Base-by-base conservation (phyloP, 2,329 filamentous ascomycete species). In the Xenoacremonium recifei region DNA sequence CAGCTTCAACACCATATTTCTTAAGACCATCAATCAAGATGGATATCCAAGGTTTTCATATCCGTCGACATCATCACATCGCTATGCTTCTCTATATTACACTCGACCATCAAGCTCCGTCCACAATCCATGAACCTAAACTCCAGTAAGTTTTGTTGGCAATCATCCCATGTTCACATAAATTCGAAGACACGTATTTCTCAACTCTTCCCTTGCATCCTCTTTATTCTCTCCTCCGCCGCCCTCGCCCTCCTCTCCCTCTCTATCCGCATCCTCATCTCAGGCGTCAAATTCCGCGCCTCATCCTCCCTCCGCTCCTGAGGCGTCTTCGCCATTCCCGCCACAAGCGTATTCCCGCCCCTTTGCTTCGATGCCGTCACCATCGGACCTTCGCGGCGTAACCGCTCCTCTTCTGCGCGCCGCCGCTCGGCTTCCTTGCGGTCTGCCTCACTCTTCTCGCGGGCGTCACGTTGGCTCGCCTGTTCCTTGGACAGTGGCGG, bases 221-320 rank as follows among this genome's bases (percentile, higher is more conserved):
- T 76, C 67, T 77, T 82, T 45, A 96, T 76, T 60, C 92, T 81
- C 70, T 92, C 91, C 67, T 97, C 93, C 0, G 91, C 92, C 7
- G 93, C 93, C 56, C 92, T 81, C 4, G 93, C 93, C 59, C 92
- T 84, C 55, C 90, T 76, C 68, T 99, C 93, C 54, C 93, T 75
- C 64, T 97, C 93, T 40, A 97, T 66, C 61, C 79, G 82, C 78
- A 84, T 80, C 62, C 83, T 80, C 80, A 93, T 91, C 68, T 97
- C 92, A 0, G 89, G 84, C 31, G 88, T 95, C 70, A 97, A 73
- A 0, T 92, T 91, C 49, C 89, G 80, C 36, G 79, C 78, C 64
- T 96, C 90, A 59, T 95, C 89, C 60, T 92, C 87, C 49, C 90
- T 78, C 60, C 79, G 82, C 63, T 96, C 89, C 55, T 90, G 81